phyloP scores from a whole-genome alignment of 164 flowering plant genomes.

The Amborella trichopoda region DNA sequence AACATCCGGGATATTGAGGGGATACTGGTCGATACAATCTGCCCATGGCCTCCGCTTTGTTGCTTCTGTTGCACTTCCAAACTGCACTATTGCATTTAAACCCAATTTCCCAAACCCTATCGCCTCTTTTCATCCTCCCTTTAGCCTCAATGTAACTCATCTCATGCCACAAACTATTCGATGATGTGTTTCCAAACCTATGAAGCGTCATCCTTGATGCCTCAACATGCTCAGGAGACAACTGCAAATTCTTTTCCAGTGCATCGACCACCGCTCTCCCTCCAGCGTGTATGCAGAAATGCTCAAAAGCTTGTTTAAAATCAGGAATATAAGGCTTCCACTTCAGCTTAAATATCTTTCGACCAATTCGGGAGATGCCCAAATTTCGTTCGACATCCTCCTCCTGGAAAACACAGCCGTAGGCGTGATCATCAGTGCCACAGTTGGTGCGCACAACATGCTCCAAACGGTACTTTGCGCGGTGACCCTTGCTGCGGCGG shows the following conservation, averaged over 20 bases:
- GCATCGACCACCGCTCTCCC: slow-evolving; percentile 13
- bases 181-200: slow-evolving; percentile 14
- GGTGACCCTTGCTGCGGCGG: slow-evolving; percentile 5
- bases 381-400: slow-evolving; percentile 7
- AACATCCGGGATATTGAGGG: slow-evolving; percentile 10
- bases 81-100: slow-evolving; percentile 16
- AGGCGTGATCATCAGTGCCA: slow-evolving; percentile 11
- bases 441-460: slow-evolving; percentile 13
- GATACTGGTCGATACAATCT: slow-evolving; percentile 11
- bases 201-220: slow-evolving; percentile 15
- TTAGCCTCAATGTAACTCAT: slow-evolving; percentile 10
- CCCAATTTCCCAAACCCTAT: slow-evolving; percentile 14
- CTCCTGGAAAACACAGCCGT: slow-evolving; percentile 11
- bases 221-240: slow-evolving; percentile 8
- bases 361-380: slow-evolving; percentile 8
- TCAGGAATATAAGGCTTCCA: slow-evolving; percentile 15
- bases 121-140: slow-evolving; percentile 13
- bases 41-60: slow-evolving; percentile 5
- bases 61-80: slow-evolving; percentile 11
- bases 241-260: slow-evolving; percentile 13
- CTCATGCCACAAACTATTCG: slow-evolving; percentile 11
- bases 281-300: slow-evolving; percentile 16
- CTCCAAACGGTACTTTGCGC: slow-evolving; percentile 9
- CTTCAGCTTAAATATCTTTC: slow-evolving; percentile 10
- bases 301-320: slow-evolving; percentile 15